These are phyloP conservation scores for Sinapis alba DNA, from an alignment of 441 rosid genomes.

Conservation along the genomic window DNA sequence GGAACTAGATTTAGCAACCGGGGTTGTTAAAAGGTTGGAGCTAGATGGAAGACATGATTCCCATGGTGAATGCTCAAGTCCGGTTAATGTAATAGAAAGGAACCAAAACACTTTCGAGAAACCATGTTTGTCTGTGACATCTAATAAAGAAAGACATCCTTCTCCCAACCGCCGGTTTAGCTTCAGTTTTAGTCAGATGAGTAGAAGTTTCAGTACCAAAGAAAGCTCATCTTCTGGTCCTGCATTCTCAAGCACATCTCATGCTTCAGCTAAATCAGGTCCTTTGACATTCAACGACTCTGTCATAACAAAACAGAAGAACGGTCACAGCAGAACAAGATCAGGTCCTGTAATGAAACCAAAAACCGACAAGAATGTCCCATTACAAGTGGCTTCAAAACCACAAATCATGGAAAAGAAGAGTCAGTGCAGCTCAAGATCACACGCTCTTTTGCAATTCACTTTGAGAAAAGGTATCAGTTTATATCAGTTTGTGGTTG, in stretches of 20 bases:
- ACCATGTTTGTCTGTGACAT: slow-evolving; percentile 22
- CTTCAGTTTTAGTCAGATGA: slow-evolving; percentile 74
- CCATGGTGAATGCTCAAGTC: slow-evolving; percentile 32
- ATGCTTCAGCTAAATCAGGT: slow-evolving; percentile 63
- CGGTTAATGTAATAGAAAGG: slow-evolving; percentile 5
- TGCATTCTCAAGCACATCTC: slow-evolving; percentile 49
- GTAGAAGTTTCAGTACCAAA: slow-evolving; percentile 80
- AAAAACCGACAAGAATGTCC: slow-evolving; percentile 26
- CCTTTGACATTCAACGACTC: slow-evolving; percentile 54
- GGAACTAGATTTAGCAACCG: slow-evolving; percentile 36
- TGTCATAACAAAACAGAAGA: slow-evolving; percentile 42
- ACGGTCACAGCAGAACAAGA: slow-evolving; percentile 45
- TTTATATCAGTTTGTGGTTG: slow-evolving; percentile 77
- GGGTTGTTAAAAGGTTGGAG: slow-evolving; percentile 38
- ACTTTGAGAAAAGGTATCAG: slow-evolving; percentile 81
- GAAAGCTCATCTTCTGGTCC: slow-evolving; percentile 50
- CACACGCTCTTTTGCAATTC: slow-evolving; percentile 75
- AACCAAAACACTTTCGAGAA: slow-evolving; percentile 33
- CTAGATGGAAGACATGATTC: slow-evolving; percentile 23
- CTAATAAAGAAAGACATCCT: slow-evolving; percentile 54
- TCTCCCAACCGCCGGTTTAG: slow-evolving; percentile 78
- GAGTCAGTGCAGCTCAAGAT: slow-evolving; percentile 28
- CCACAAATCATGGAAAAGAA: slow-evolving; percentile 20
- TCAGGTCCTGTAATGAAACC: slow-evolving; percentile 68
- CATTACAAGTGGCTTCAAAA: no score